Base-by-base conservation (phyloP, 2,329 filamentous ascomycete genomes). In the Pseudocercospora cruenta region DNA sequence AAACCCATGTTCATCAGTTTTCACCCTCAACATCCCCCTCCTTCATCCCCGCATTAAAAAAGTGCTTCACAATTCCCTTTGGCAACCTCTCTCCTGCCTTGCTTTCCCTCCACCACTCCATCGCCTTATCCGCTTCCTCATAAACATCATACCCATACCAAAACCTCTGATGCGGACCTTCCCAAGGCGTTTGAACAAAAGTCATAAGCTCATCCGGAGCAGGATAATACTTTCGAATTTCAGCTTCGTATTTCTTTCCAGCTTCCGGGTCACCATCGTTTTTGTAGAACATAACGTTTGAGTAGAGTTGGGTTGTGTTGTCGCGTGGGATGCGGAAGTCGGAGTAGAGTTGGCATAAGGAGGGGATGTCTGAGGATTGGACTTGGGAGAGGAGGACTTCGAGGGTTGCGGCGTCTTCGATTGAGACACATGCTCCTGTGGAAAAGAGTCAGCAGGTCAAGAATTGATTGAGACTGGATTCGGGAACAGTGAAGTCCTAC, bases 381-480 rank as follows among this genome's bases (percentile, higher is more conserved):
- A 6, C 2, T 26, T 33, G 19, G 3, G 62, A n/a, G 16, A 58
- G 47, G 21, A 59, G 26, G 7, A 43, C 54, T 19, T 60, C 47
- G 14, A 67, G 62, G 6, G 45, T 47, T 16, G 63, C 62, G 28
- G 62, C 65, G 62, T 67, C 65, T 62, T 67, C 65, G 33, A 65
- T 43, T 3, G 31, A 21, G 19, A 55, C 31, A n/a, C 62, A 61
- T 4, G 57, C 62, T 16, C 62, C 61, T 39, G 36, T 2, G 36
- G 6, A n/a, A 26, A 26, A 33, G 8, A 33, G 31, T 33, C 10
- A 33, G 31, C 31, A 8, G 7, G 31, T 33, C 10, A 33, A 8
- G 31, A 9, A 33, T 33, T 33, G 2, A 2, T 3, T 26, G 24
- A 26, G 24, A 26, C 24, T 26, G 24, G 24, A 5, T 26, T 26